Evolutionary conservation across 139 green algal genomes (phyloP), one percentile per base, ranked within the genome.

Genomic region (Microglena sp.): DNA sequence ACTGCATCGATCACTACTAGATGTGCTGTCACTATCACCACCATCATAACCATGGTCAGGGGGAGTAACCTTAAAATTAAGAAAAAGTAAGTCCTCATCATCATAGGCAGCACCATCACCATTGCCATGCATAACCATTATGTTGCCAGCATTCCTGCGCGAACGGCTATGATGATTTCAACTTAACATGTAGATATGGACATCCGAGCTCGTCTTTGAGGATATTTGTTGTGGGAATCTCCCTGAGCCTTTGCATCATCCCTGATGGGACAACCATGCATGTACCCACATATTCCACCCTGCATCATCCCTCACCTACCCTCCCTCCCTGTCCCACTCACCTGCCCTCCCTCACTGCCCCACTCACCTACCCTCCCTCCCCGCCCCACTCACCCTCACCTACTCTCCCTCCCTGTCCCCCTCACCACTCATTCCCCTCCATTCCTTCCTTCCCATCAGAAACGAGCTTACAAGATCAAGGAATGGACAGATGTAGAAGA

Each of bases 401-500:
- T n/a, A 46, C 40, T 43, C 43, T 29, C 18, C 58, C 33, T 3
- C 22, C 26, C 8, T 22, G 24, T 46, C 3, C 29, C 33, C 27
- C 1, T 26, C 28, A 55, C 26, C 54, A 29, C 35, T 27, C 30
- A 18, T 28, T 24, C 33, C 6, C 26, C 18, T 4, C 30, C 30
- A 4, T 61, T 33, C 33, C 53, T 0, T 55, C 1, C 40, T 33
- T 46, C 30, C 6, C 15, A 55, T 34, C 73, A 89, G 85, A 65
- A 70, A 35, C 81, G 89, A 21, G 89, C 90, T 5, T 96, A 96
- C 83, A 86, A 89, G 71, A 55, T 96, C n/a, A 74, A 73, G 58
- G 44, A 32, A n/a, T 98, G 93, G 93, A 67, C 36, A 6, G 85
- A 90, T 60, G 55, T 70, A 2, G 80, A 90, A 60, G 93, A 99